Evolutionary conservation across 2,329 filamentous ascomycete species (phyloP).

Genomic region (Botrytis galanthina): DNA sequence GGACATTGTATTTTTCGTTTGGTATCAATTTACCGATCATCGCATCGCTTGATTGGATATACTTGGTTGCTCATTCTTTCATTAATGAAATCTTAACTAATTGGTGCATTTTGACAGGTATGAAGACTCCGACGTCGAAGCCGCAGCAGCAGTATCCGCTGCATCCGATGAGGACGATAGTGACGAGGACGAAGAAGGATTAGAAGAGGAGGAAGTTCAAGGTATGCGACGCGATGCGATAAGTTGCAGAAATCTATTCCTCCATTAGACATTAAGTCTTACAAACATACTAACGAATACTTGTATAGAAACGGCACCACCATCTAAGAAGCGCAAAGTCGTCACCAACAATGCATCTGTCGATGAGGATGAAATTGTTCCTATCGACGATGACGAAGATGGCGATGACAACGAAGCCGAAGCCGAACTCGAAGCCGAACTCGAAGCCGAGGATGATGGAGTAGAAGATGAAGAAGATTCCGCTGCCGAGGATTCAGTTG

Average conservation of each 20-base stretch:
- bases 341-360: neutral
- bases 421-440: neutral
- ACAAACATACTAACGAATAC: neutral
- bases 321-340: slow-evolving; percentile 35
- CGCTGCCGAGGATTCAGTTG: slow-evolving; percentile 21
- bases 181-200: slow-evolving; percentile 40
- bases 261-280: neutral
- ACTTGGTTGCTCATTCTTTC: neutral
- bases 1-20: neutral
- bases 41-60: neutral
- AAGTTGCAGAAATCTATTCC: neutral
- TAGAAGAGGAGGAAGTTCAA: slow-evolving; percentile 26
- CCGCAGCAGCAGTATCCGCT: neutral
- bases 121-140: slow-evolving; percentile 39
- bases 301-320: slow-evolving; percentile 26
- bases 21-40: neutral
- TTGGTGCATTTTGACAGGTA: slow-evolving; percentile 26
- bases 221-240: slow-evolving; percentile 5
- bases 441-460: neutral
- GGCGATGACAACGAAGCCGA: slow-evolving; percentile 7
- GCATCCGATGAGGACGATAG: slow-evolving; percentile 36
- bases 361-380: neutral
- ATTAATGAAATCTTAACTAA: slow-evolving; percentile 23
- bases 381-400: slow-evolving; percentile 3
- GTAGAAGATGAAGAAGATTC: slow-evolving; percentile 24